Conservation (phyloP, 345 rosid species). For the Iberis pinnata region DNA sequence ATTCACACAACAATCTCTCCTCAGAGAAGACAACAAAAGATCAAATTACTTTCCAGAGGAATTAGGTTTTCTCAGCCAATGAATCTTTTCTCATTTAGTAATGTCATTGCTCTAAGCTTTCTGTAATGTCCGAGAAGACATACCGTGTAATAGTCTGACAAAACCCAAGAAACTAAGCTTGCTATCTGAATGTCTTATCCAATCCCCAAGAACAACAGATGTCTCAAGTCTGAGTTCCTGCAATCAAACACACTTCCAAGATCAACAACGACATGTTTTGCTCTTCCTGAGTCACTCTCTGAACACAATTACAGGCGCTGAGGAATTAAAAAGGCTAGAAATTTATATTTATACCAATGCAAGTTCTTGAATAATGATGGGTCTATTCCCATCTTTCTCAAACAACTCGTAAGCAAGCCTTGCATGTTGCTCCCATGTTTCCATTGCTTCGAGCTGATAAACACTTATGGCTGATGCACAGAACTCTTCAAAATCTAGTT, state of each 20-base stretch:
- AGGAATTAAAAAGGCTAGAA: background rate
- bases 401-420: constrained; percentile 74
- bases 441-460: constrained; percentile 83
- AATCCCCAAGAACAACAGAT: constrained; percentile 81
- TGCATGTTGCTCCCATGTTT: constrained; percentile 86
- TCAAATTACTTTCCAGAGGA: no score
- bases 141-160: constrained; percentile 80
- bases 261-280: background rate
- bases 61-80: no score
- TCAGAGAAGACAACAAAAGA: no score
- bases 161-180: constrained; percentile 88
- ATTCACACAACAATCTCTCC: no score
- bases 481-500: constrained; percentile 86
- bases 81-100: no score
- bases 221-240: constrained; percentile 94
- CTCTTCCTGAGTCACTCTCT: no score
- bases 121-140: constrained; percentile 65
- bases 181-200: constrained; percentile 88
- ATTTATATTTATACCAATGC: constrained; percentile 49
- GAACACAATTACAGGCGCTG: background rate
- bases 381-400: constrained; percentile 83
- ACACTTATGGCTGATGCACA: constrained; percentile 84
- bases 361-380: constrained; percentile 83
- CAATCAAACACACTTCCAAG: constrained; percentile 7
- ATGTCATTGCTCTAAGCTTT: constrained; percentile 45